A percentile compares a stretch with the other conserved stretches of the same genome.
These are phyloP conservation scores for Colletotrichum magnum DNA, from an alignment of 2,329 filamentous ascomycete species.

Conservation along the genomic window DNA sequence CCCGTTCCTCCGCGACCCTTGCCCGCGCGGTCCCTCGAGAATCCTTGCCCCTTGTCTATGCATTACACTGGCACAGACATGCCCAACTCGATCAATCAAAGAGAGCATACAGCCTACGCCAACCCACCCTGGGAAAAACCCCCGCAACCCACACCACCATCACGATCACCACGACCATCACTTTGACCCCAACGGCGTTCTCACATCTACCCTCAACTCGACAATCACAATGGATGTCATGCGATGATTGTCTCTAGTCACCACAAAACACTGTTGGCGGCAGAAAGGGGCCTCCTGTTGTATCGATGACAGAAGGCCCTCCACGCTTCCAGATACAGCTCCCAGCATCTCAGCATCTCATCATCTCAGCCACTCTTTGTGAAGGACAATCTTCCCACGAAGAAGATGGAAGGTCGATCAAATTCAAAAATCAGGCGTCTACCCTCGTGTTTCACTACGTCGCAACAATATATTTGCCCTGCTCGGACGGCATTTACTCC, in stretches of 20 bases:
- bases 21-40: slow-evolving; percentile 7
- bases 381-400: not conserved
- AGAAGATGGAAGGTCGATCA: not conserved
- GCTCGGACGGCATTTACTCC: no score
- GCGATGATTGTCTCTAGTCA: slow-evolving; percentile 6
- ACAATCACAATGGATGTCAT: not conserved
- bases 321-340: not conserved
- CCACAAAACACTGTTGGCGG: not conserved
- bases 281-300: not conserved
- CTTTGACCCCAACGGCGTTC: not conserved
- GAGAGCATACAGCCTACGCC: slow-evolving; percentile 1
- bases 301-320: not conserved
- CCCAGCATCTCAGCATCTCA: not conserved
- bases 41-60: slow-evolving; percentile 14
- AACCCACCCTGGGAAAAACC: slow-evolving; percentile 22
- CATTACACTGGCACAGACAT: slow-evolving; percentile 13
- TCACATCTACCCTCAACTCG: not conserved
- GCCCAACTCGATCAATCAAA: slow-evolving; percentile 19
- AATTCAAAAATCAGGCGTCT: not conserved
- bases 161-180: slow-evolving; percentile 10
- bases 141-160: slow-evolving; percentile 32
- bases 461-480: no score
- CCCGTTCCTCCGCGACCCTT: slow-evolving; percentile 36
- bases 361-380: no score
- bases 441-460: no score